phyloP scores from a whole-genome alignment of 2,329 filamentous ascomycete genomes.

The Lasiodiplodia theobromae region DNA sequence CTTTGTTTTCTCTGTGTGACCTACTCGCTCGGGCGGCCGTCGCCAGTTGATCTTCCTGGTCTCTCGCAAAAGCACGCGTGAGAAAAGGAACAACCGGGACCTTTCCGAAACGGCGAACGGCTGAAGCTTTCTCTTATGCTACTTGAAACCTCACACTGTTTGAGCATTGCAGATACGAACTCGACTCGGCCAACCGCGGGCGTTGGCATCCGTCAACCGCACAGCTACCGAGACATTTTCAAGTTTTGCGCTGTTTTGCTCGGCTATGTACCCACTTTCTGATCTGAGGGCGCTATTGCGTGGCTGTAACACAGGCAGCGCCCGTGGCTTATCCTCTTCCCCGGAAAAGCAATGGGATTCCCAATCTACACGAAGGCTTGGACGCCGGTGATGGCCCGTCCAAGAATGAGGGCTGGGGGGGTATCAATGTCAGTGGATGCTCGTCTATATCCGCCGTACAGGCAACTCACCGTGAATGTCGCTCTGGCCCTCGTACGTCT shows the following conservation, averaged over 20 bases:
- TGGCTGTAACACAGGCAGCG: constrained; percentile 13
- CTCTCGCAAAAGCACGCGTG: constrained; percentile 15
- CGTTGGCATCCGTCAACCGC: background rate
- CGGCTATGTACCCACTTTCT: background rate
- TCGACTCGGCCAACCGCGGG: constrained; percentile 10
- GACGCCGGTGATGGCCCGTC: constrained; percentile 66
- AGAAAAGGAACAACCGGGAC: constrained; percentile 14
- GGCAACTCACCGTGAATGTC: constrained; percentile 86
- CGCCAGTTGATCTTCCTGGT: constrained; percentile 1
- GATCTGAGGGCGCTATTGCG: constrained; percentile 16
- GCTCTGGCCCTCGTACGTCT: constrained; percentile 98
- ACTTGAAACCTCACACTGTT: constrained; percentile 23
- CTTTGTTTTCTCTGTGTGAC: constrained; percentile 23
- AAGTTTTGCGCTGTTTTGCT: background rate
- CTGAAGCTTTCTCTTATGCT: constrained; percentile 14
- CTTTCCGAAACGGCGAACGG: constrained; percentile 12
- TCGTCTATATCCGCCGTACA: constrained; percentile 12
- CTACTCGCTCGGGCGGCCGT: constrained; percentile 3
- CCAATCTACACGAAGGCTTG: constrained; percentile 74
- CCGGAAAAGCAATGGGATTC: constrained; percentile 16
- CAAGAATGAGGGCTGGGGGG: constrained; percentile 55
- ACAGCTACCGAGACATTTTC: constrained; percentile 25
- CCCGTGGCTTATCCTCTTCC: constrained; percentile 13
- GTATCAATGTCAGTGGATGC: background rate
- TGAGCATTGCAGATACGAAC: constrained; percentile 24